Conservation (phyloP, 805 yeast species). For the Ascoidea rubescens region DNA sequence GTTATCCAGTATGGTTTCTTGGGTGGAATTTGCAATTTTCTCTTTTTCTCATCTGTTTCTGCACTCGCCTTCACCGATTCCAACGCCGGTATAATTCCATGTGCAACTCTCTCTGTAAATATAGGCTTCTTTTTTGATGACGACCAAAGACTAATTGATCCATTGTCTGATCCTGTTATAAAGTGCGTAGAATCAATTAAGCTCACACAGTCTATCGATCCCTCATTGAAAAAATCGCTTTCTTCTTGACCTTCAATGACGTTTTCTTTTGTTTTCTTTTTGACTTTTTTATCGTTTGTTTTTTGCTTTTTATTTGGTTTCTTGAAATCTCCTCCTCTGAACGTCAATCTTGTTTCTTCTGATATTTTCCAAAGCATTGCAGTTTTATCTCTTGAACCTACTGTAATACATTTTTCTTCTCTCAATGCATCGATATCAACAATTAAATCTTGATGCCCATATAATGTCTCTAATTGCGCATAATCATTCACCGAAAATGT, state of each 20-base stretch:
- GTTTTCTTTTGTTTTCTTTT: conserved; percentile 17
- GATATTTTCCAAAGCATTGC: conserved; percentile 95
- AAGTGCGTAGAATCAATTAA: conserved; percentile 91
- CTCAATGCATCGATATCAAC: conserved; percentile 69
- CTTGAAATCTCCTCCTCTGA: conserved; percentile 68
- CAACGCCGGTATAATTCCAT: conserved; percentile 48
- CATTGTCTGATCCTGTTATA: conserved; percentile 92
- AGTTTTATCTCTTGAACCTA: conserved; percentile 88
- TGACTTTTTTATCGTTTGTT: conserved; percentile 18
- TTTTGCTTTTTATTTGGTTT: conserved; percentile 18
- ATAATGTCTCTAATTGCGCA: conserved; percentile 79
- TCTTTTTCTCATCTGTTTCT: conserved; percentile 23
- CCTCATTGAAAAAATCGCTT: conserved; percentile 48
- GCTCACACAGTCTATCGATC: conserved; percentile 77
- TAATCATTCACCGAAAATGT: conserved; percentile 76
- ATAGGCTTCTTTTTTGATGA: conserved; percentile 81
- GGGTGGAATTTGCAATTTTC: conserved; percentile 44
- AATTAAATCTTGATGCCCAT: conserved; percentile 91
- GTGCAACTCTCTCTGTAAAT: conserved; percentile 54
- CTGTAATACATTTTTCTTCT: conserved; percentile 88
- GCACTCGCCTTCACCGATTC: conserved; percentile 41
- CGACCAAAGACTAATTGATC: conserved; percentile 83
- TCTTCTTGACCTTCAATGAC: conserved; percentile 16
- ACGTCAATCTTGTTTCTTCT: conserved; percentile 87
- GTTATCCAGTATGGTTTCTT: conserved; percentile 81